These are phyloP conservation scores for Wickerhamiella lipophila DNA, from an alignment of 805 yeast genomes.

Conservation along the genomic window DNA sequence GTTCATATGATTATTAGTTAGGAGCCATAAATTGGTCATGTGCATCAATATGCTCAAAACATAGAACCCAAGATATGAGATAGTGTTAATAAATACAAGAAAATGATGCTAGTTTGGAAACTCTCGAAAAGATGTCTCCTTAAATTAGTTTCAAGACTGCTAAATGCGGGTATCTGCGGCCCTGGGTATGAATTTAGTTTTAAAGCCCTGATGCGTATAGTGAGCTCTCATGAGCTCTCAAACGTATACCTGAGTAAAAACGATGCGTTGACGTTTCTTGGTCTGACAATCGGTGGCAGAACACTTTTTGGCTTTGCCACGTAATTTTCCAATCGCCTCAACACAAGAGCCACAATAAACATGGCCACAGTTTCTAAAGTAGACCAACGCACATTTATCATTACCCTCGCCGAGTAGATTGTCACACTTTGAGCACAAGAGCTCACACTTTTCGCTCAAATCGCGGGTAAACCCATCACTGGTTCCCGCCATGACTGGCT, in stretches of 20 bases:
- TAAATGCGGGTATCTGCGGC: too few relatives aligned
- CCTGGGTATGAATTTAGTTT: too few relatives aligned
- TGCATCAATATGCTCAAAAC: neutral
- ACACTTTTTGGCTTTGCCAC: conserved; percentile 2
- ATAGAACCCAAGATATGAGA: too few relatives aligned
- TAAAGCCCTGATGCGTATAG: too few relatives aligned
- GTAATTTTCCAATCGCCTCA: neutral
- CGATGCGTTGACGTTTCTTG: neutral
- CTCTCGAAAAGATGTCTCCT: too few relatives aligned
- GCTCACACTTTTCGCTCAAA: conserved; percentile 28
- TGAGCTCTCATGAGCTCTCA: too few relatives aligned
- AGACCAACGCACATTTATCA: conserved; percentile 29
- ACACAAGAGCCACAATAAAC: conserved; percentile 79
- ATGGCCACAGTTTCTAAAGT: conserved; percentile 66
- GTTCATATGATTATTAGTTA: conserved; percentile 40
- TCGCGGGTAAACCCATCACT: conserved; percentile 22
- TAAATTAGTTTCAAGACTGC: too few relatives aligned
- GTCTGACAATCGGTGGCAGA: conserved; percentile 4
- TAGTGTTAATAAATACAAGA: too few relatives aligned
- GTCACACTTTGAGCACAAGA: conserved; percentile 59
- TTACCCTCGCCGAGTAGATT: conserved; percentile 41
- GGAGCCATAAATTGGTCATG: neutral
- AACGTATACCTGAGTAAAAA: conserved; percentile 6
- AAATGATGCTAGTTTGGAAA: too few relatives aligned
- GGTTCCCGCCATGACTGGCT: neutral